A percentile compares a stretch with the other conserved stretches of the same genome.
These are phyloP conservation scores for Stachybotrys chartarum DNA, from an alignment of 2,329 filamentous ascomycete genomes.

Conservation along the genomic window DNA sequence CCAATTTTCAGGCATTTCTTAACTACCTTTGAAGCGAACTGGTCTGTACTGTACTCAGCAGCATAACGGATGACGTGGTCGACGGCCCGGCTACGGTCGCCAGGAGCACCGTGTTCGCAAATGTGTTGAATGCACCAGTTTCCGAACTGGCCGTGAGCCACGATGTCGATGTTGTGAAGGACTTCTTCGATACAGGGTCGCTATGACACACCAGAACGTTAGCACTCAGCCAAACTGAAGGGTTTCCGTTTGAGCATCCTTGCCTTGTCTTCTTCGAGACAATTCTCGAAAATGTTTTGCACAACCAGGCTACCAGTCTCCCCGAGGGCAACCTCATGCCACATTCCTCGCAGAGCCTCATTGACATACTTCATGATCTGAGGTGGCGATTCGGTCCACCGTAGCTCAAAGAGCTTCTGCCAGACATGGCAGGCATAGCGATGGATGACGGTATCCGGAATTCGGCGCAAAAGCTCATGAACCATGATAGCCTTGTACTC, in stretches of 20 bases:
- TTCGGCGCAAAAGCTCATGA: conserved; percentile 89
- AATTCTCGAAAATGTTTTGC: conserved; percentile 99
- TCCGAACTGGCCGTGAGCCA: conserved; percentile 94
- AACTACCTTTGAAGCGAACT: conserved; percentile 97
- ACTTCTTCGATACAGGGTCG: conserved; percentile 97
- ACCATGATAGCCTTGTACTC: conserved; percentile 99
- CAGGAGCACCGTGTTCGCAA: conserved; percentile 88
- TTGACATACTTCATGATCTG: conserved; percentile 99
- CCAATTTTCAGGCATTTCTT: conserved; percentile 99
- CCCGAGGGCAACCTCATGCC: conserved; percentile 94
- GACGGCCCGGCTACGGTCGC: conserved; percentile 86
- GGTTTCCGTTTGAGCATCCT: conserved; percentile 7
- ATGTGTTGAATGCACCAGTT: conserved; percentile 99
- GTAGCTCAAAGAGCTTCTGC: conserved; percentile 98
- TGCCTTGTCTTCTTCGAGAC: conserved; percentile 96
- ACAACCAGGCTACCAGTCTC: conserved; percentile 97
- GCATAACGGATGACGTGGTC: conserved; percentile 93
- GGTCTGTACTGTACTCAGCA: conserved; percentile 96
- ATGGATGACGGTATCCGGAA: conserved; percentile 96
- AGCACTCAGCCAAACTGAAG: conserved; percentile 4
- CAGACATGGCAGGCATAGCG: conserved; percentile 98
- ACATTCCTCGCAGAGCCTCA: conserved; percentile 90
- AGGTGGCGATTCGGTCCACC: conserved; percentile 89
- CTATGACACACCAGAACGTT: conserved; percentile 36
- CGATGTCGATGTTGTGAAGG: conserved; percentile 87